A percentile compares a stretch with the other conserved stretches of the same genome.
Conservation (phyloP, 352 stramenopile genomes). For the Phytopythium sindhum region DNA sequence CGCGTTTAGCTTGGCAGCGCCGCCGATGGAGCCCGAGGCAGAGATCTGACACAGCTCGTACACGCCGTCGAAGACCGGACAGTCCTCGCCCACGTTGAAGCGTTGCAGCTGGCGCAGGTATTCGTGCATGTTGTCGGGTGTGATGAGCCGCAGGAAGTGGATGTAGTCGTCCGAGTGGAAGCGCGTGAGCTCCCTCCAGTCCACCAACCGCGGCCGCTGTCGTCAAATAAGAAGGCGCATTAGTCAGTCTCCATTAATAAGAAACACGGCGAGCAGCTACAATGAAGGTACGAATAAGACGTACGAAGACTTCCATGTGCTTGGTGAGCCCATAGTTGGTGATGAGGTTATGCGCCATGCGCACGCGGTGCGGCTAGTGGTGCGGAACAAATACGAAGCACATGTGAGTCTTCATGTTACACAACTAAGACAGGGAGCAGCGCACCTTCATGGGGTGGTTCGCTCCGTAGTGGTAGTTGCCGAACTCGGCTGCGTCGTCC, state of each 20-base stretch:
- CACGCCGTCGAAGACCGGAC: constrained; percentile 98
- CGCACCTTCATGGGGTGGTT: constrained; percentile 88
- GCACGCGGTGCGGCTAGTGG: constrained; percentile 94
- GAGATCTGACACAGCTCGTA: constrained; percentile 99
- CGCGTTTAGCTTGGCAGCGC: constrained; percentile 95
- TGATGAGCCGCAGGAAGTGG: constrained; percentile 98
- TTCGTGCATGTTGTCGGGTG: constrained; percentile 98
- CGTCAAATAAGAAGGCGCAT: background rate
- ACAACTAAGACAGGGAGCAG: too few relatives aligned
- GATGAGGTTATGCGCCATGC: constrained; percentile 99
- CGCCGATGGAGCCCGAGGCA: constrained; percentile 95
- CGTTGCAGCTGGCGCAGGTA: constrained; percentile 92
- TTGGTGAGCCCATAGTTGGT: constrained; percentile 99
- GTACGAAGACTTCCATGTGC: constrained; percentile 98
- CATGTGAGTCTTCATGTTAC: too few relatives aligned
- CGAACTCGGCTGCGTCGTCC: constrained; percentile 87
- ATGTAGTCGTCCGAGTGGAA: constrained; percentile 99
- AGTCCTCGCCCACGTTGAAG: constrained; percentile 99
- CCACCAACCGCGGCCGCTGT: constrained; percentile 93
- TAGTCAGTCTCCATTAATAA: background rate
- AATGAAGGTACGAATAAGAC: constrained; percentile 5
- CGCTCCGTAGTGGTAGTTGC: constrained; percentile 99
- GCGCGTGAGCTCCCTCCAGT: constrained; percentile 95
- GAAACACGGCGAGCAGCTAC: background rate
- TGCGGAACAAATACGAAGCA: too few relatives aligned